Evolutionary conservation across 2,329 filamentous ascomycete genomes (phyloP), one percentile per base, ranked within the genome.

Genomic region (Thielaviopsis euricoi): DNA sequence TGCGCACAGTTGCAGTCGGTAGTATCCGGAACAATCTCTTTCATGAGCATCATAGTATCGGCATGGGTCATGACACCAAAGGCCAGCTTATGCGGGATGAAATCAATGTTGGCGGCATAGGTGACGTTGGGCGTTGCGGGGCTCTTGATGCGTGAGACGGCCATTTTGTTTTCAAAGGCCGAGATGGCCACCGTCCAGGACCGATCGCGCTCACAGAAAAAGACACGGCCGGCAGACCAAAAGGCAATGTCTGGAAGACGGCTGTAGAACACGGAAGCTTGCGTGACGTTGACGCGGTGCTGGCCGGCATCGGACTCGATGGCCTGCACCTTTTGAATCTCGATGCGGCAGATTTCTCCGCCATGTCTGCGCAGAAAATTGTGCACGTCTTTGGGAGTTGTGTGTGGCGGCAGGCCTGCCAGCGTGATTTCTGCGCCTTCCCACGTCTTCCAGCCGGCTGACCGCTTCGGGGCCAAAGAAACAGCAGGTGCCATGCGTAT

Each of bases 31-130:
- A 19, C 29, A 19, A 60, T 17, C 5, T 26, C 52, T 12, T 26
- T 40, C 58, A 60, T 60, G n/a, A 50, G 19, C 58, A 60, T 60
- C 29, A 60, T 49, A 2, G 49, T 26, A 12, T 37, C n/a, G 12
- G 26, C 23, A 1, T 50, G 19, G 13, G 51, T 57, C 55, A 60
- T 55, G 3, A 60, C 48, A 15, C 55, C 58, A 29, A 60, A 55
- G 0, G 52, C 57, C 15, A 51, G 40, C 21, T 19, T 23, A 21
- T 46, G 22, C 15, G 56, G 58, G 13, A 22, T 19, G 1, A 60
- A 25, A 2, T 37, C 13, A n/a, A 60, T 22, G 22, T 49, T 23
- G 5, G 52, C 48, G 2, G 58, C 55, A 23, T 60, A 60, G 13
- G 46, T 57, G n/a, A 60, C 22, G 2, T 15, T 43, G 13, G 55